Conservation (phyloP, 192 early-diverging fungal genomes). For the Phycomyces nitens region DNA sequence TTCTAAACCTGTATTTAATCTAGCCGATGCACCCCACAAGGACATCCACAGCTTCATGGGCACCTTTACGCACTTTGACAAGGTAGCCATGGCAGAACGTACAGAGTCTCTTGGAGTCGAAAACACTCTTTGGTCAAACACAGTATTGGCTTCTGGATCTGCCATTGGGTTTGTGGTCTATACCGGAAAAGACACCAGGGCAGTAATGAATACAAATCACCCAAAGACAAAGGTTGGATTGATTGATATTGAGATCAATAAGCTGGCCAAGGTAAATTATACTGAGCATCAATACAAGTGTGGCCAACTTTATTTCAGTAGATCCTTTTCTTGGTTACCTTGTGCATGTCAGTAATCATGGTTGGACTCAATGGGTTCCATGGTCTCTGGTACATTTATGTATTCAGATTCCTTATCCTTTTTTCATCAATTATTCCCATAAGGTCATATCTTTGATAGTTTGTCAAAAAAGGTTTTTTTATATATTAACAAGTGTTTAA, state of each 20-base stretch:
- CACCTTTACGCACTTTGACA: conserved; percentile 49
- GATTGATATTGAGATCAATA: conserved; percentile 88
- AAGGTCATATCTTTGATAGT: too few relatives aligned
- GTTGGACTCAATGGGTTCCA: conserved; percentile 87
- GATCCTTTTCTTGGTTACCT: conserved; percentile 85
- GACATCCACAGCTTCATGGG: conserved; percentile 93
- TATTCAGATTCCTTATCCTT: conserved; percentile 91
- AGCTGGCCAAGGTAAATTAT: conserved; percentile 73
- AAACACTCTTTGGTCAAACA: conserved; percentile 95
- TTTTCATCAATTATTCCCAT: conserved; percentile 96
- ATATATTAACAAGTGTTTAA: too few relatives aligned
- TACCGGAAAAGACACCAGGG: conserved; percentile 90
- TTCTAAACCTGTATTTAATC: conserved; percentile 1
- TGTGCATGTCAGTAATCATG: conserved; percentile 79
- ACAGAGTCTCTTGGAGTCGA: conserved; percentile 77
- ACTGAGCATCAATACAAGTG: too few relatives aligned
- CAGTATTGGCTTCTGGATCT: conserved; percentile 87
- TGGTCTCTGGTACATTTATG: conserved; percentile 87
- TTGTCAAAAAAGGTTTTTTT: too few relatives aligned
- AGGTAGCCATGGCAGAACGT: conserved; percentile 24
- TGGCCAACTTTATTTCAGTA: conserved; percentile 18
- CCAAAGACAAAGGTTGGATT: conserved; percentile 89
- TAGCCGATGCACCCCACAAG: conserved; percentile 86
- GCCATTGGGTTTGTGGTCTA: conserved; percentile 86
- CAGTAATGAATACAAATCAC: conserved; percentile 94